Evolutionary conservation across 2,329 filamentous ascomycete genomes (phyloP), one percentile per base, ranked within the genome.

Genomic region (Fonsecaea monophora): DNA sequence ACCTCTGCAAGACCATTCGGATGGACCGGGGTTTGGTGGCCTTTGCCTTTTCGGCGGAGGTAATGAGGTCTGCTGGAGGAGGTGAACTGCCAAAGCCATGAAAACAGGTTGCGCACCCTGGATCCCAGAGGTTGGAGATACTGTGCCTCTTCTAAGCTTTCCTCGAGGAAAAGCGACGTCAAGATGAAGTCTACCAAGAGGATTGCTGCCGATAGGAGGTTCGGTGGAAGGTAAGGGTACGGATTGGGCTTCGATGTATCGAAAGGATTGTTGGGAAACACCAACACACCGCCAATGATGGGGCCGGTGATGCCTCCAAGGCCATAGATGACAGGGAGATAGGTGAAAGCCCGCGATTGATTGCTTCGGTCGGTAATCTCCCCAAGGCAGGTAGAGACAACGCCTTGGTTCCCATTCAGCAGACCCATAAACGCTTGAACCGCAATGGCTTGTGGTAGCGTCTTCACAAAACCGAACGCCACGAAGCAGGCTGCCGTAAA

Each of bases 361-460:
- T 99, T 99, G 70, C 90, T 95, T 62, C 92, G 88, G 76, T 98
- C 94, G 1, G 95, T 99, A 60, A 99, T 90, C 78, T 99, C 95
- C 48, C 95, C 95, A 57, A 99, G 79, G 57, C 94, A 96, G 0
- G 95, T 97, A 7, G 92, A 94, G 13, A 99, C 93, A 12, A 97
- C 89, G 4, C 92, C 94, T 35, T 95, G 93, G 74, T 99, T 99
- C 60, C 95, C 95, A 77, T 98, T 99, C 60, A 97, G 87, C 61
- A 96, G 77, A 3, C 95, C 95, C 93, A 98, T 97, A 70, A 94
- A 81, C 1, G 90, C 87, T 76, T 99, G 95, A 0, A 97, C 92
- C 15, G 92, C 70, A 13, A 98, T 84, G 2, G 96, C 89, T 77
- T 98, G 94, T 87, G 89, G 92, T 68, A 97, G 87, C 1, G 85